Conservation (phyloP, 495 filamentous ascomycete genomes). For the Xylaria cubensis region DNA sequence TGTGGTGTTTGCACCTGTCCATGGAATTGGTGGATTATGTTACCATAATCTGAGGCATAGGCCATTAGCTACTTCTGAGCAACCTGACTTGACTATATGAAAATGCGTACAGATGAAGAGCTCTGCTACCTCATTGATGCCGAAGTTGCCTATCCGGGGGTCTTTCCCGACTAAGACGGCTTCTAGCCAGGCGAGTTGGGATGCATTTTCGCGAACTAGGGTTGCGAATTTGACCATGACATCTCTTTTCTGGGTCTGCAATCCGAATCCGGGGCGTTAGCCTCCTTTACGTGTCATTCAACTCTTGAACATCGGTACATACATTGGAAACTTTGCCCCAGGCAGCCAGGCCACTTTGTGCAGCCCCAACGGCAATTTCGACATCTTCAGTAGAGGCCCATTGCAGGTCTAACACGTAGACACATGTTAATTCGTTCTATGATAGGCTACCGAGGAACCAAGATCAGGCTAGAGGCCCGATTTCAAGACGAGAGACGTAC, state of each 20-base stretch:
- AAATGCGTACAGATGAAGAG: conserved; percentile 58
- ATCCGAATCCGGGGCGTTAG: conserved; percentile 12
- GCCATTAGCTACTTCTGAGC: conserved; percentile 34
- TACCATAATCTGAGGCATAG: conserved; percentile 24
- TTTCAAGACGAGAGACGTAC: conserved; percentile 1
- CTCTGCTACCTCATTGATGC: conserved; percentile 33
- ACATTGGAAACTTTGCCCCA: conserved; percentile 55
- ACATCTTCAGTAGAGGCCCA: conserved; percentile 50
- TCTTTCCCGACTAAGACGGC: conserved; percentile 22
- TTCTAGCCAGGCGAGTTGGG: conserved; percentile 61
- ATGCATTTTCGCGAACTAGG: conserved; percentile 52
- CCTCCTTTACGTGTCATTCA: too few relatives aligned
- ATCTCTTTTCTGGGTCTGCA: conserved; percentile 48
- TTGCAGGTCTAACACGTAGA: conserved; percentile 6
- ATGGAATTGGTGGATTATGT: conserved; percentile 23
- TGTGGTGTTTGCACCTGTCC: conserved; percentile 30
- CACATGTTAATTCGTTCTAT: not conserved
- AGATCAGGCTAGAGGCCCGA: not conserved
- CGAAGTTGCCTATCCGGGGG: conserved; percentile 8
- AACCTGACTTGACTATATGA: conserved; percentile 32
- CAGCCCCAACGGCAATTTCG: conserved; percentile 64
- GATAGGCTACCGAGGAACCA: not conserved
- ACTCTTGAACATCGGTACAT: not conserved
- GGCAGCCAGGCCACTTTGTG: conserved; percentile 63
- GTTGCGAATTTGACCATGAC: conserved; percentile 60